These are phyloP conservation scores for Parasitella parasitica DNA, from an alignment of 371 early-diverging fungal species.

Conservation along the genomic window DNA sequence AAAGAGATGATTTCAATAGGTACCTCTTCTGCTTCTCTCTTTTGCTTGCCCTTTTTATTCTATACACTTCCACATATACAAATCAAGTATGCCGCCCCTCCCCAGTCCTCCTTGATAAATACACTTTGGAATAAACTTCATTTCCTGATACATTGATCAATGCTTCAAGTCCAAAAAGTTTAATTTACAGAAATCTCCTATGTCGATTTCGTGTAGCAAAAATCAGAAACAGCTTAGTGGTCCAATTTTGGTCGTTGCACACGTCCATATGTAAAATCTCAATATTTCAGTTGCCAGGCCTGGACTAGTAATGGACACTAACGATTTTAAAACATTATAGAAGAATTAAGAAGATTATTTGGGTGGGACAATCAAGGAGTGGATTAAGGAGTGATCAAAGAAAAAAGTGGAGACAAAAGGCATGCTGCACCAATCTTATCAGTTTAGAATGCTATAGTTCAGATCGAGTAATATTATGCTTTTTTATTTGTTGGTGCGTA, in stretches of 20 bases:
- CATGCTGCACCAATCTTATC: background rate
- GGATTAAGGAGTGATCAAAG: background rate
- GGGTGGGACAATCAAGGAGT: background rate
- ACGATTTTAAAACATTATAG: background rate
- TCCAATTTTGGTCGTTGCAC: background rate
- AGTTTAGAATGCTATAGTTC: background rate
- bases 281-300: too few relatives aligned
- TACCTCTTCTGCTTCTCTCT: background rate
- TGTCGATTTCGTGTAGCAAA: too few relatives aligned
- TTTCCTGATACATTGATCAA: too few relatives aligned
- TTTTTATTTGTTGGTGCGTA: background rate
- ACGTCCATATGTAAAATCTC: too few relatives aligned
- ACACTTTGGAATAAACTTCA: background rate
- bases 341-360: background rate
- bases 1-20: background rate
- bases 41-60: background rate
- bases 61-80: background rate
- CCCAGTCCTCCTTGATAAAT: background rate
- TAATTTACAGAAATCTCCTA: too few relatives aligned
- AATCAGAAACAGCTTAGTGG: background rate
- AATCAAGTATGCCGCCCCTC: background rate
- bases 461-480: background rate
- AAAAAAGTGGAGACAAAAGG: background rate
- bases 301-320: background rate
- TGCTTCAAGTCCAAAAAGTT: too few relatives aligned